phyloP scores from a whole-genome alignment of 139 green algal species.

The Spirogloea muscicola region DNA sequence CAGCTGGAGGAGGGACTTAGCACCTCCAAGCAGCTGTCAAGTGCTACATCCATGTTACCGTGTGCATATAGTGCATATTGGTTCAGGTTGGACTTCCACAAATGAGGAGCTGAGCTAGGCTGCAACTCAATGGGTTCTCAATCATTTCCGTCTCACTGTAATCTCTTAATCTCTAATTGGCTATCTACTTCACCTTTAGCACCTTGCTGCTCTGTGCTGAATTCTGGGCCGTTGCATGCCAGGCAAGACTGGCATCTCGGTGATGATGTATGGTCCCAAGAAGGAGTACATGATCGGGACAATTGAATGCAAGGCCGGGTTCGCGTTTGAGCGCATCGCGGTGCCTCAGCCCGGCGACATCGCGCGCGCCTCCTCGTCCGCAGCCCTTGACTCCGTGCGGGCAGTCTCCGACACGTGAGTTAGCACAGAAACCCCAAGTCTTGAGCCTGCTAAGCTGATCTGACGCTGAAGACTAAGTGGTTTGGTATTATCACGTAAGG shows the following conservation, averaged over 20 bases:
- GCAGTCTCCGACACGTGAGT: slow-evolving; percentile 54
- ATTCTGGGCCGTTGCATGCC: background rate
- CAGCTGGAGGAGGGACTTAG: too few relatives aligned
- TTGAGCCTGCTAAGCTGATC: too few relatives aligned
- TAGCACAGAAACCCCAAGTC: too few relatives aligned
- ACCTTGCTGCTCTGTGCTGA: background rate
- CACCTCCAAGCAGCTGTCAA: too few relatives aligned
- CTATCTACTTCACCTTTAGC: background rate
- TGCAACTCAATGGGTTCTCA: too few relatives aligned
- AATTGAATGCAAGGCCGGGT: slow-evolving; percentile 74
- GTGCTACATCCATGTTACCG: too few relatives aligned
- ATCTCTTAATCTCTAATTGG: slow-evolving; percentile 24
- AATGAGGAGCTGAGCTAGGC: too few relatives aligned
- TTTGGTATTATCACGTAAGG: too few relatives aligned
- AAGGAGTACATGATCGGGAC: slow-evolving; percentile 78
- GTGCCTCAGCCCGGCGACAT: slow-evolving; percentile 87
- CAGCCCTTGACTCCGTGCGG: slow-evolving; percentile 61
- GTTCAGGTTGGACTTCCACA: too few relatives aligned
- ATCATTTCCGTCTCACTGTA: too few relatives aligned
- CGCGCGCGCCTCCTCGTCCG: slow-evolving; percentile 66
- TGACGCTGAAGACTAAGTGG: too few relatives aligned
- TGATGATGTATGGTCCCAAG: slow-evolving; percentile 73
- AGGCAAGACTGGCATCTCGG: slow-evolving; percentile 68
- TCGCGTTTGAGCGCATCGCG: slow-evolving; percentile 83
- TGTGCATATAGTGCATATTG: too few relatives aligned